Conservation (phyloP, 345 rosid species). For the Salix caprea region DNA sequence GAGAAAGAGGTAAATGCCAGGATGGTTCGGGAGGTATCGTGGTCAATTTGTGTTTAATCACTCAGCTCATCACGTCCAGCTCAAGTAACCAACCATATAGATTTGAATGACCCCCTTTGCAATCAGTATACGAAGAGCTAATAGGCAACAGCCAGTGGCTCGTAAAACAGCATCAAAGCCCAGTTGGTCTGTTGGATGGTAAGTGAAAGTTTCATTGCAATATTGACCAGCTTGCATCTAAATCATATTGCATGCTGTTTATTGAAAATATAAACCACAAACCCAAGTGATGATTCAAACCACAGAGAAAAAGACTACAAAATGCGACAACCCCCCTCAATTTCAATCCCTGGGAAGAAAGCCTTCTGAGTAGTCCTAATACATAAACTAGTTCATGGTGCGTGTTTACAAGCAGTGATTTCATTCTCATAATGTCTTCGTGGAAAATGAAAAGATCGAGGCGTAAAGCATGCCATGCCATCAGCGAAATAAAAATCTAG, state of each 20-base stretch:
- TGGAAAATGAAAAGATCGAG: not conserved
- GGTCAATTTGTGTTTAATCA: no score
- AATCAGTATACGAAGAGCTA: no score
- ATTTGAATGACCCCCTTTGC: no score
- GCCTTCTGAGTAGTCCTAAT: not conserved
- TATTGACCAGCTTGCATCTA: not conserved
- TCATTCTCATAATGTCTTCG: not conserved
- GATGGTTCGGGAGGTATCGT: no score
- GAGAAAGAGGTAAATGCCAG: no score
- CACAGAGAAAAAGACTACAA: not conserved
- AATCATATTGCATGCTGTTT: not conserved
- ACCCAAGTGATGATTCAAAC: not conserved
- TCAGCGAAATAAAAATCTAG: no score
- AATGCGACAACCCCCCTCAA: not conserved
- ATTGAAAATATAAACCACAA: no score
- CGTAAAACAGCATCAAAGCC: no score
- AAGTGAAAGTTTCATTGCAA: not conserved
- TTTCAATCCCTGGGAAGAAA: not conserved
- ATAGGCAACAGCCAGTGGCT: no score
- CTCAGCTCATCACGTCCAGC: no score
- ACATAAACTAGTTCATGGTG: not conserved
- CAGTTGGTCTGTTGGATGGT: not conserved
- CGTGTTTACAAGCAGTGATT: not conserved
- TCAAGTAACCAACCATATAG: no score
- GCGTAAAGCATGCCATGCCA: no score